These are phyloP conservation scores for Coprinopsis cinerea DNA, from an alignment of 768 basidiomycete species.

Conservation along the genomic window DNA sequence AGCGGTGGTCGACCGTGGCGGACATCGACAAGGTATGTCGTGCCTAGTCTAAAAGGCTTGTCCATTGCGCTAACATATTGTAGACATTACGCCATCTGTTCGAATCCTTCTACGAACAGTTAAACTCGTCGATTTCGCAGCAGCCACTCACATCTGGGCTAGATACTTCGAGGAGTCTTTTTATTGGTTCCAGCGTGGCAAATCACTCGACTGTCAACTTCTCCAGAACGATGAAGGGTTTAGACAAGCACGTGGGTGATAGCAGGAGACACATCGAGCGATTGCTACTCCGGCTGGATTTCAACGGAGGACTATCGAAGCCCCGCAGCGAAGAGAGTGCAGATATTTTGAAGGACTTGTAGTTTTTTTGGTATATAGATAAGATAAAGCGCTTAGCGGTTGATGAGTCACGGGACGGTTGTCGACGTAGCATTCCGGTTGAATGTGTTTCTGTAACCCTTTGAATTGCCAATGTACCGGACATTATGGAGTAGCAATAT, in stretches of 20 bases:
- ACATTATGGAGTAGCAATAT: background rate
- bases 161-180: constrained; percentile 67
- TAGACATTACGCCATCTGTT: constrained; percentile 65
- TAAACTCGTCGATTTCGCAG: constrained; percentile 71
- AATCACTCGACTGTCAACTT: constrained; percentile 50
- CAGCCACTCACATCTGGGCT: constrained; percentile 57
- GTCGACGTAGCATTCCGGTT: constrained; percentile 3
- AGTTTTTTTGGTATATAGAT: constrained; percentile 30
- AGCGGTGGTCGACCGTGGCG: constrained; percentile 59
- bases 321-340: constrained; percentile 26
- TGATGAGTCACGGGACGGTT: background rate
- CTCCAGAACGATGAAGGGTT: constrained; percentile 43
- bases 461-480: constrained; percentile 3
- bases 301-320: constrained; percentile 71
- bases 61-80: background rate
- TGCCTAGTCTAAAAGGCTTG: constrained; percentile 2
- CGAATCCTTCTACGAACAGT: constrained; percentile 73
- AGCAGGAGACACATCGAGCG: constrained; percentile 80
- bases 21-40: constrained; percentile 78
- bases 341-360: constrained; percentile 40
- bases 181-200: constrained; percentile 52
- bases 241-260: constrained; percentile 53
- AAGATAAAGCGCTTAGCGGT: constrained; percentile 7
- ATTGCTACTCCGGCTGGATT: constrained; percentile 75
- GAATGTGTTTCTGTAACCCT: background rate